Base-by-base conservation (phyloP, 1,284 basidiomycete species). In the Sanghuangporus baumii region DNA sequence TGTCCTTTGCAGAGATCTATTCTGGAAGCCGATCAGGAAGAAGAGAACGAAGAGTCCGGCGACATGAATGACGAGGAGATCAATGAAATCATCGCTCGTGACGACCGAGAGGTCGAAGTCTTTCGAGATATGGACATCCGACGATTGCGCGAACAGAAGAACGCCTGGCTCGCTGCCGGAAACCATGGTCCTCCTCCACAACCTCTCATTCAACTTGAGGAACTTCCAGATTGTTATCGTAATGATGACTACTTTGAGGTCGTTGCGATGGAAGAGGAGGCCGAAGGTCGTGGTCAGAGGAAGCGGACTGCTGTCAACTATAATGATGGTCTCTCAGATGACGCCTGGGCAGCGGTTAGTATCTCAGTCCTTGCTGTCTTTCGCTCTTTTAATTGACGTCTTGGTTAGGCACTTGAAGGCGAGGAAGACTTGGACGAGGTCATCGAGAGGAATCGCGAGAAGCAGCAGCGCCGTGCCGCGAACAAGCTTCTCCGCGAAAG, bases 51-150 rank as follows among this genome's bases (percentile, higher is more conserved):
- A 71, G 94, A 96, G 74, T 89, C 90, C 3, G 94, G 94, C 47
- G 95, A 98, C 72, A 91, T 97, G 81, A 96, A 95, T 70, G 96
- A 99, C 71, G 96, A 98, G 34, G 97, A 99, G 74, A 83, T 99
- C 67, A 99, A 99, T 75, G 91, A 94, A 72, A 81, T 98, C 65
- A 87, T 99, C 60, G 87, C 95, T 14, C 90, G 97, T 65, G 84
- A 80, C 6, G 96, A 98, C 14, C 79, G 90, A 20, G 97, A 99
- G 74, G 76, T 81, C 1, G 79, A 74, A 9, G 78, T 92, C 65
- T 99, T 97, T 83, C 82, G 88, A 5, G 80, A 89, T 64, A 90
- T 99, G 80, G 97, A 99, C 71, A 70, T 82, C 18, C 85, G 94
- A 70, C 87, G 97, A 37, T 87, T 91, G 52, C 85, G 86, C 18